Base-by-base conservation (phyloP, 345 rosid genomes). In the Citrus reticulata region DNA sequence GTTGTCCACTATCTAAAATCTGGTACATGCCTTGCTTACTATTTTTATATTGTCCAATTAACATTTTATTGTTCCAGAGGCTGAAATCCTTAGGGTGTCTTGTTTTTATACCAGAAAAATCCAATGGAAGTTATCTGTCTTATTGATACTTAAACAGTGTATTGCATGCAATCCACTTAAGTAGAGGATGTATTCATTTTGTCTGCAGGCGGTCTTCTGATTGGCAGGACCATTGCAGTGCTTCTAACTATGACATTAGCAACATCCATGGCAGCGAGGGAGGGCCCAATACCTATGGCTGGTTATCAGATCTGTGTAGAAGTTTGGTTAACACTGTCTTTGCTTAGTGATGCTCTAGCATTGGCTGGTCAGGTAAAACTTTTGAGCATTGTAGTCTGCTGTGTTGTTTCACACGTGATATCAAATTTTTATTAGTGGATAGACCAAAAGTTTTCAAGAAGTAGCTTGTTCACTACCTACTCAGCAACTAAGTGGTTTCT, bases 291-390 rank as follows among this genome's bases (percentile, higher is more conserved):
- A 81, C 93, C 86, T 40, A 95, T 95, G 99, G 97, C 98, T 83
- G 97, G 97, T 73, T 90, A 95, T 89, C 98, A 95, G 86, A 92
- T 95, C 75, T 90, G 96, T 81, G 81, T 93, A 78, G 89, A 92
- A 89, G 83, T 93, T 34, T 95, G 99, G 99, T 84, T 95, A 89
- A 89, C 99, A 4, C 85, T 93, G 49, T 95, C 99, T 81, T 79
- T 93, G 88, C 91, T 93, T 78, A 92, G 92, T 75, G 99, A 95
- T 87, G 98, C 98, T 75, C 86, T 95, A 81, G 99, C 99, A 78
- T 87, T 95, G 74, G 93, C 98, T 79, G 99, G 93, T 65, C 99
- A 95, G 98, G 99, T 92, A 81, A 59, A 54, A 57, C 39, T 60
- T 70, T 57, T 54, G 72, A 51, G 19, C 9, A 9, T 70, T 46